phyloP scores from a whole-genome alignment of 108 stramenopile genomes.

The Nitzschia sp. region DNA sequence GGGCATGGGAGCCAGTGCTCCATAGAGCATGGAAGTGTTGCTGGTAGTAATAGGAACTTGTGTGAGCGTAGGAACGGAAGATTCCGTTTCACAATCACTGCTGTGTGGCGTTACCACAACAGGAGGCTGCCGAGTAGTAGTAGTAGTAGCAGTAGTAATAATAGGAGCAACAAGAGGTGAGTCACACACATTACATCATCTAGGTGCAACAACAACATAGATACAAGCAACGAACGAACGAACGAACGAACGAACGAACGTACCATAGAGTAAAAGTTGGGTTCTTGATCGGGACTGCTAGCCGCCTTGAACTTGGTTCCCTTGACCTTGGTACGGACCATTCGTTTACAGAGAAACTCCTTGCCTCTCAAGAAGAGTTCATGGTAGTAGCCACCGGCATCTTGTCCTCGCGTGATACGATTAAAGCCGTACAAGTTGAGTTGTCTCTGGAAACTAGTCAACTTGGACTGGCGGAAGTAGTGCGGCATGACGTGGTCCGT shows the following conservation, averaged over 20 bases:
- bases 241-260: too few relatives aligned
- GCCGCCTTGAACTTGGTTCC: conserved; percentile 74
- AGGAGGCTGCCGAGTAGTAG: not conserved
- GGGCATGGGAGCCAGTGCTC: not conserved
- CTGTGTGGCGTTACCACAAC: conserved; percentile 13
- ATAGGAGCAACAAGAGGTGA: too few relatives aligned
- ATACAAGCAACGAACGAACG: too few relatives aligned
- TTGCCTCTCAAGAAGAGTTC: conserved; percentile 72
- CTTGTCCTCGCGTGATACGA: conserved; percentile 44
- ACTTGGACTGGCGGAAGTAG: conserved; percentile 61
- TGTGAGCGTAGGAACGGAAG: too few relatives aligned
- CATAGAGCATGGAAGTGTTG: not conserved
- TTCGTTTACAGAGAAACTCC: conserved; percentile 46
- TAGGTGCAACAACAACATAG: too few relatives aligned
- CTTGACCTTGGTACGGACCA: conserved; percentile 76
- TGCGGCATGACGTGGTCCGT: conserved; percentile 67
- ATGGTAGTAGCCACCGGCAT: conserved; percentile 43
- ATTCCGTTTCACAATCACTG: conserved; percentile 9
- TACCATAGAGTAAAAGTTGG: conserved; percentile 74
- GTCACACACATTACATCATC: too few relatives aligned
- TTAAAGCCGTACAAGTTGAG: conserved; percentile 71
- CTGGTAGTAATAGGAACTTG: too few relatives aligned
- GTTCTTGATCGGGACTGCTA: conserved; percentile 52
- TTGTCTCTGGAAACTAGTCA: conserved; percentile 86
- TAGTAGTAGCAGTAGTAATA: too few relatives aligned